Conservation (phyloP, 768 basidiomycete species). For the Boletus tylopilopsis region DNA sequence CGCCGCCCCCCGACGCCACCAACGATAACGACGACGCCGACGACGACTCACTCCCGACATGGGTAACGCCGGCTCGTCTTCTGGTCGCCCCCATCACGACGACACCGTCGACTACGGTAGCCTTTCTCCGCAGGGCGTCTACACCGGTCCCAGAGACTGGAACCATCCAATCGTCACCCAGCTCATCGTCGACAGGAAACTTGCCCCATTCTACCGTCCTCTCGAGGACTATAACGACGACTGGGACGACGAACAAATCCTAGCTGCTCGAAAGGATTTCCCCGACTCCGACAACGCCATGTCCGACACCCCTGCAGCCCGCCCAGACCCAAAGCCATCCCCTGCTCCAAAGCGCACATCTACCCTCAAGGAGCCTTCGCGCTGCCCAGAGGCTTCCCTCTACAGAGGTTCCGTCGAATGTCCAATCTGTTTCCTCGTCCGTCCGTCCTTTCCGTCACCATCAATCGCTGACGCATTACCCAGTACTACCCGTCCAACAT, state of each 20-base stretch:
- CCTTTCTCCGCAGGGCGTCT: constrained; percentile 81
- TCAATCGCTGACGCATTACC: constrained; percentile 20
- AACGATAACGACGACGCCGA: constrained; percentile 5
- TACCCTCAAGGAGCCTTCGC: constrained; percentile 59
- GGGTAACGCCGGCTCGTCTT: constrained; percentile 81
- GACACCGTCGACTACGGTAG: constrained; percentile 81
- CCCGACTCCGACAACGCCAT: constrained; percentile 49
- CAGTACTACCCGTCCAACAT: constrained; percentile 98
- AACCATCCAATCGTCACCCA: constrained; percentile 83
- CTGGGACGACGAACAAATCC: constrained; percentile 87
- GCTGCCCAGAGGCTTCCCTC: constrained; percentile 68
- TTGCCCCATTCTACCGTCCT: constrained; percentile 96
- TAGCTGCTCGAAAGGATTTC: constrained; percentile 71
- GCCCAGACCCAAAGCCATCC: constrained; percentile 33
- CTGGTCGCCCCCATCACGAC: constrained; percentile 70
- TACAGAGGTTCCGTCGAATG: constrained; percentile 89
- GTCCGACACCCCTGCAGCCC: constrained; percentile 30
- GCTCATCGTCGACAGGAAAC: constrained; percentile 80
- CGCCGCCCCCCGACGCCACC: too few species aligned
- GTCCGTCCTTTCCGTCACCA: constrained; percentile 30
- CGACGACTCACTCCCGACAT: constrained; percentile 36
- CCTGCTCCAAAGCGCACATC: constrained; percentile 49
- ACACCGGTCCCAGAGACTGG: constrained; percentile 84
- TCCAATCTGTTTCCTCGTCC: constrained; percentile 95
- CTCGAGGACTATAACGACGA: constrained; percentile 88